Base-by-base conservation (phyloP, 2,329 filamentous ascomycete species). In the Neonectria punicea region DNA sequence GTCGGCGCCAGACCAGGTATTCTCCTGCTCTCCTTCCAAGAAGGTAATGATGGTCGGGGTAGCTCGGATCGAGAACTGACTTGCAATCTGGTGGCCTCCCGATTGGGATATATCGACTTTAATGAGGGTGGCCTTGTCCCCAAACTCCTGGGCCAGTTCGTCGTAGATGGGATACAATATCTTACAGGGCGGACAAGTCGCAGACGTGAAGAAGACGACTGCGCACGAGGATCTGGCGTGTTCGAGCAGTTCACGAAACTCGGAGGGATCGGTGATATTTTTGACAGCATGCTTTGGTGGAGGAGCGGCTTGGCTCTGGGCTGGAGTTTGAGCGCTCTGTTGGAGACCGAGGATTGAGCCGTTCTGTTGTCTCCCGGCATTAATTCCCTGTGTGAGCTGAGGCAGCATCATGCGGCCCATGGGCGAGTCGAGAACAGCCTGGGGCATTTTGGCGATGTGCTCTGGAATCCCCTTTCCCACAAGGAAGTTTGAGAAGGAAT, bases 41-140 rank as follows among this genome's bases (percentile, higher is more conserved):
- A 94, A 97, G 0, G 93, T 95, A 74, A 96, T 88, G 74, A 98
- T 97, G 0, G 94, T 97, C 1, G 95, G 95, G 0, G 94, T 97
- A 4, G 91, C 91, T 2, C 87, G 85, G 56, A 98, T 86, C 1
- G 84, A 81, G 75, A 92, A 97, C 64, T 85, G 86, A 46, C 83
- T 83, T 25, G 85, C 89, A 53, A 93, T 87, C 66, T 88, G 87
- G 61, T 85, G 86, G 3, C 91, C 89, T 18, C 85, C 81, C 14
- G 89, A 89, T 13, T 85, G 81, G 16, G 89, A 89, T 53, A 93
- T 89, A 75, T 98, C 94, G 13, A 97, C 89, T 75, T 97, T 96
- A 80, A 98, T 90, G 53, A 98, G 86, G 0, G 88, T 82, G 4
- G 89, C 90, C 70, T 90, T 90, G 34, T 86, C 81, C 1, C 87